These are phyloP conservation scores for Arctostaphylos glauca DNA, from an alignment of 148 eudicot genomes.

Conservation along the genomic window DNA sequence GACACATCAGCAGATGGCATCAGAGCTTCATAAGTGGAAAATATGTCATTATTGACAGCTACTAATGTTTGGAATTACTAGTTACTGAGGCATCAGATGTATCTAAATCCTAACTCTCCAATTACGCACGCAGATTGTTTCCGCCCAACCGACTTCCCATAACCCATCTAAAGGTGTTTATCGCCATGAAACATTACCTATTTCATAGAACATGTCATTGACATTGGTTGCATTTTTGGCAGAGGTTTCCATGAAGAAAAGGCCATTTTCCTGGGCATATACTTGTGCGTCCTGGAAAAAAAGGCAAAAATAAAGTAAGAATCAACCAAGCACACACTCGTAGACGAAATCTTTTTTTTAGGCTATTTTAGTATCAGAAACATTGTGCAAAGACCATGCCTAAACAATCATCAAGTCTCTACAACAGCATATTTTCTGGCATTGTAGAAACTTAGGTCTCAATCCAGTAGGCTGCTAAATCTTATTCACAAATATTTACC, in stretches of 20 bases:
- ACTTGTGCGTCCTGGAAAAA: conserved; percentile 36
- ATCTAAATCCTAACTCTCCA: neutral
- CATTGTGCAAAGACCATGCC: neutral
- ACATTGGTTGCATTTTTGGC: conserved; percentile 46
- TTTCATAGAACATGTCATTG: conserved; percentile 40
- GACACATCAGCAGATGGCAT: neutral
- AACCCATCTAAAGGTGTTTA: neutral
- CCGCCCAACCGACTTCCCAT: neutral
- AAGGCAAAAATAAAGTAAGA: neutral
- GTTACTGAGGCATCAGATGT: neutral
- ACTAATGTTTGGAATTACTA: neutral
- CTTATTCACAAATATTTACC: neutral
- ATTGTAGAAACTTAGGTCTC: neutral
- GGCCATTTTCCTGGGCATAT: conserved; percentile 47
- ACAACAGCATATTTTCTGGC: neutral
- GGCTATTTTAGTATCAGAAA: neutral
- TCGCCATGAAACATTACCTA: conserved; percentile 23
- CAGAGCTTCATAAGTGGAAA: neutral
- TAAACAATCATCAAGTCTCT: neutral
- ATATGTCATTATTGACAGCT: neutral
- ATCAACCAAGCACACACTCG: neutral
- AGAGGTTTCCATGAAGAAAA: conserved; percentile 51
- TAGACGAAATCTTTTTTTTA: neutral
- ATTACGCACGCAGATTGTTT: neutral
- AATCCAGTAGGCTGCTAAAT: neutral